These are phyloP conservation scores for Chlamydomonas schloesseri DNA, from an alignment of 139 green algal species.

Conservation along the genomic window DNA sequence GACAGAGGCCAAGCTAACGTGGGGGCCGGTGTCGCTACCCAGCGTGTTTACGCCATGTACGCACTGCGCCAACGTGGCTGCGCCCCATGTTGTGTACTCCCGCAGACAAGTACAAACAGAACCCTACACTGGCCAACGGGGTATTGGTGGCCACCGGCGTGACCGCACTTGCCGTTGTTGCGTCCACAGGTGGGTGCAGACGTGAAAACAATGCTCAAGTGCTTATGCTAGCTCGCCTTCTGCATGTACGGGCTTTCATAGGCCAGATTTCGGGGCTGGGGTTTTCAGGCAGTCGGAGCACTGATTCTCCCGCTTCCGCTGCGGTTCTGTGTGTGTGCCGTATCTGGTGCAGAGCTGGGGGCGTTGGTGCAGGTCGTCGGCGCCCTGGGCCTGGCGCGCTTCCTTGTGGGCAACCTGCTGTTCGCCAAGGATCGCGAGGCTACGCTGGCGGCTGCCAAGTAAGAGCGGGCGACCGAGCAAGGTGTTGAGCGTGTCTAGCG, in stretches of 20 bases:
- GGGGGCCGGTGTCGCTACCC: no score
- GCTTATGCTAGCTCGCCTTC: no score
- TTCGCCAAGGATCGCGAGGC: slow-evolving; percentile 23
- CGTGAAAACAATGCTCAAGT: no score
- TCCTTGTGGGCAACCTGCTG: neutral
- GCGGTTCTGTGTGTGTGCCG: neutral
- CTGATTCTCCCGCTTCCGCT: neutral
- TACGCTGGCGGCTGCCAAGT: neutral
- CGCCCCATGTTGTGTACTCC: no score
- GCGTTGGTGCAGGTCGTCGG: slow-evolving; percentile 9
- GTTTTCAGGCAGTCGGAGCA: no score
- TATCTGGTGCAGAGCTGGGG: slow-evolving; percentile 19
- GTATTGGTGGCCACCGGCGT: neutral
- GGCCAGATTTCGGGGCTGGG: no score
- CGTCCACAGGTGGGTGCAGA: neutral
- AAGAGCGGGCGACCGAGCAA: neutral
- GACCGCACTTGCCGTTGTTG: neutral
- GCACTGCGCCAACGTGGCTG: no score
- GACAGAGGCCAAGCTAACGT: no score
- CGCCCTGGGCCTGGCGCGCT: neutral
- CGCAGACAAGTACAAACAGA: slow-evolving; percentile 22
- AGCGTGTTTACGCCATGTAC: no score
- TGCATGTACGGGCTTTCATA: no score
- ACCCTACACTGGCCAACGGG: neutral
- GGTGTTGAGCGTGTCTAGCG: neutral